phyloP scores from a whole-genome alignment of 768 basidiomycete genomes.

The Suillus subaureus region DNA sequence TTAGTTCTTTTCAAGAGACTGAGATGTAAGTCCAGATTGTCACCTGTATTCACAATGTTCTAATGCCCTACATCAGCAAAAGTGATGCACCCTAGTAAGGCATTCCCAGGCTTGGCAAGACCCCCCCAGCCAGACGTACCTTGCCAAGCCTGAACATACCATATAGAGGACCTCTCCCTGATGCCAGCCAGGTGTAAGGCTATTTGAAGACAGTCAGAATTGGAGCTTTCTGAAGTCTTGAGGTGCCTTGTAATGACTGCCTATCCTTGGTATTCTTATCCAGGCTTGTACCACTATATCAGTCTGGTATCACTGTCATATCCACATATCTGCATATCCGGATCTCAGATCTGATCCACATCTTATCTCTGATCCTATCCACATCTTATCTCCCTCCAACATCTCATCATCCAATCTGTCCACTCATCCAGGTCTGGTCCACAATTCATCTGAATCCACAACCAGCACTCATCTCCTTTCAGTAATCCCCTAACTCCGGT shows the following conservation, averaged over 20 bases:
- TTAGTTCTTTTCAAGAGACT: no score
- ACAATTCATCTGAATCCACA: no score
- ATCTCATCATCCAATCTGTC: no score
- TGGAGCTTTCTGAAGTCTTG: neutral
- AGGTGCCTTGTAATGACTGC: neutral
- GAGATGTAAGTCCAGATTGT: no score
- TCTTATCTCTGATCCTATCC: no score
- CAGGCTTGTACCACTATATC: neutral
- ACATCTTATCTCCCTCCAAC: no score
- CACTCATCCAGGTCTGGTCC: no score
- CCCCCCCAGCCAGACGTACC: neutral
- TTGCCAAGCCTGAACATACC: neutral
- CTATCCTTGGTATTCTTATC: neutral
- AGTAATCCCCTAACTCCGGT: no score
- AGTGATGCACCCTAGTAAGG: neutral
- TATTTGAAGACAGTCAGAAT: neutral
- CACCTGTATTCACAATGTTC: no score
- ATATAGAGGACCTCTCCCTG: neutral
- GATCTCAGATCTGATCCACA: no score
- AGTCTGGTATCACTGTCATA: neutral
- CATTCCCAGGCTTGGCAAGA: neutral
- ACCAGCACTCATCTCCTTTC: no score
- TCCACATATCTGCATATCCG: no score
- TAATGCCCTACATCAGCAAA: conserved; percentile 3
- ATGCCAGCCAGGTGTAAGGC: neutral